Conservation (phyloP, 1,284 basidiomycete species). For the Caloboletus firmus region DNA sequence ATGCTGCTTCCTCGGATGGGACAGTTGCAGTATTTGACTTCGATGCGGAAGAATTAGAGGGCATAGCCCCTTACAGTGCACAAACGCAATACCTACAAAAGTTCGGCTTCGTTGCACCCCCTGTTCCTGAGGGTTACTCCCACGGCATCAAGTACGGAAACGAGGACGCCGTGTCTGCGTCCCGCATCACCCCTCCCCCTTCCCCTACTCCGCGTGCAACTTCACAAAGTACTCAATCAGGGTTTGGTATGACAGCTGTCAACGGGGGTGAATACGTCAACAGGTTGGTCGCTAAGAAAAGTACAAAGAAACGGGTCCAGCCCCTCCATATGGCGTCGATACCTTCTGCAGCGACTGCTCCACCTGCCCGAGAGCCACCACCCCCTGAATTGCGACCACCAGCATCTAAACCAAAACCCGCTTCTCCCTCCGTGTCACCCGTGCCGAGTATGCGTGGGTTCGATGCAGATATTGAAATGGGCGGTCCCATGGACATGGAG, state of each 20-base stretch:
- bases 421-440: constrained; percentile 31
- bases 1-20: constrained; percentile 95
- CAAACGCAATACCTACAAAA: constrained; percentile 78
- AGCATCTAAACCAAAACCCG: constrained; percentile 17
- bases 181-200: constrained; percentile 51
- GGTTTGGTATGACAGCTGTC: constrained; percentile 39
- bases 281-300: constrained; percentile 69
- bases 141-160: constrained; percentile 44
- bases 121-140: constrained; percentile 66
- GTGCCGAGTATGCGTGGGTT: constrained; percentile 31
- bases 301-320: constrained; percentile 68
- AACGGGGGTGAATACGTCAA: constrained; percentile 62
- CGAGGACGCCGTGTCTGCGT: constrained; percentile 17
- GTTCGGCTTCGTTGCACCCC: constrained; percentile 69
- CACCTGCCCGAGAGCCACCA: constrained; percentile 12
- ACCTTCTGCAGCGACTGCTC: constrained; percentile 39
- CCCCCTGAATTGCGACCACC: constrained; percentile 16
- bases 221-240: constrained; percentile 36
- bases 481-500: constrained; percentile 33
- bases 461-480: constrained; percentile 36
- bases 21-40: constrained; percentile 89
- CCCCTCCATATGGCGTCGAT: constrained; percentile 44
- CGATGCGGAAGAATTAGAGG: constrained; percentile 76
- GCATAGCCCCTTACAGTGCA: constrained; percentile 72
- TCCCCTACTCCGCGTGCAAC: constrained; percentile 40